These are phyloP conservation scores for Salix exigua DNA, from an alignment of 345 rosid species.

Conservation along the genomic window DNA sequence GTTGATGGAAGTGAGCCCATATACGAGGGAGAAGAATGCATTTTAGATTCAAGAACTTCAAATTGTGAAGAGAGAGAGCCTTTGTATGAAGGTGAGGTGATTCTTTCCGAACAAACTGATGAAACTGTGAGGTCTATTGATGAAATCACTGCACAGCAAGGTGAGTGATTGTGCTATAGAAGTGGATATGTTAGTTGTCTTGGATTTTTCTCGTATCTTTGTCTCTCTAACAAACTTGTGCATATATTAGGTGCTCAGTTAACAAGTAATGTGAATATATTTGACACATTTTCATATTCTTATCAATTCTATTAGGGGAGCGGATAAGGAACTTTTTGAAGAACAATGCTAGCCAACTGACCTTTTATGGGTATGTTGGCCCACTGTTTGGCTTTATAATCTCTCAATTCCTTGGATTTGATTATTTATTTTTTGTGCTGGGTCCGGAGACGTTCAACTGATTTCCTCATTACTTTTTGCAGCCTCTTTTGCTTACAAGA, in stretches of 20 bases:
- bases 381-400: conserved; percentile 10
- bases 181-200: not conserved
- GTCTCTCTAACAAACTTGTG: not conserved
- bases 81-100: conserved; percentile 91
- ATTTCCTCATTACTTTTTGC: conserved; percentile 20
- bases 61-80: conserved; percentile 69
- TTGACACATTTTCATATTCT: conserved; percentile 8
- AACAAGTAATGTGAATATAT: conserved; percentile 1
- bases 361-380: conserved; percentile 70
- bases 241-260: conserved; percentile 1
- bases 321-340: conserved; percentile 70
- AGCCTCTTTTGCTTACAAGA: conserved; percentile 90
- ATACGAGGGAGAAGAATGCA: conserved; percentile 96
- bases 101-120: conserved; percentile 78
- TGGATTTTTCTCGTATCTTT: not conserved
- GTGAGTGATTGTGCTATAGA: conserved; percentile 30
- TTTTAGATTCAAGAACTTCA: conserved; percentile 54
- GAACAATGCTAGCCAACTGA: conserved; percentile 83
- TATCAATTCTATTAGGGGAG: conserved; percentile 56
- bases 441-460: not conserved
- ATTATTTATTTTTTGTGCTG: not conserved
- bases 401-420: not conserved
- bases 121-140: conserved; percentile 41
- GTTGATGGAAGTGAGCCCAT: conserved; percentile 81
- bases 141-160: conserved; percentile 71